Base-by-base conservation (phyloP, 78 protist genomes). In the Dictyostelium citrinum region DNA sequence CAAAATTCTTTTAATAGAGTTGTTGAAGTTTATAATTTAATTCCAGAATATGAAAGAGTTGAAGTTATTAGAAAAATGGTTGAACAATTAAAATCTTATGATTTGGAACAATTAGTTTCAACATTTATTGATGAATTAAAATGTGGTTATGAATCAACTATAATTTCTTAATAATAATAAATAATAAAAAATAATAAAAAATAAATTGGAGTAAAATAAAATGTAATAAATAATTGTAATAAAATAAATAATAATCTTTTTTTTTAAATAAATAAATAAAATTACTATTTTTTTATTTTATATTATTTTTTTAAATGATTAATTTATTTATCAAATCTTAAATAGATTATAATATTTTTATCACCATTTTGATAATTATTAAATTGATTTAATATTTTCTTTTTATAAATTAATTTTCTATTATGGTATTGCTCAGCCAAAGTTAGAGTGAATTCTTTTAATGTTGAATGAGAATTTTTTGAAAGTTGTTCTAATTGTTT, bases 1-100 rank as follows among this genome's bases (percentile, higher is more conserved):
- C 92, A 86, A 64, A 86, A 77, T 61, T 35, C 77, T 17, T 86
- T 86, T 33, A 77, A 86, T 64, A 29, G 84, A 10, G 92, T 86
- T 0, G 84, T 86, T 22, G 84, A 86, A 61, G 83, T 43, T 31
- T 86, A 43, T 49, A 86, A 86, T 60, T 43, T 10, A n/a, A 82
- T 86, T 17, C 76, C 83, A 45, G 35, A 20, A 5, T 24, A 51
- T 17, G 77, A 77, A 16, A 86, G 33, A 74, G 27, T 24, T 9
- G 79, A 75, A 20, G 49, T 24, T 14, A 64, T 86, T 20, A 86
- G 80, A 80, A 55, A 60, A 43, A 86, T 77, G 84, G 92, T 86
- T 20, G 41, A 61, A 75, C 58, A 60, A 37, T 67, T 86, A 61
- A 51, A 61, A 58, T 75, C 83, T 8, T 74, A 61, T 22, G 92